phyloP scores from a whole-genome alignment of 352 stramenopile species.

The Pythium aphanidermatum region DNA sequence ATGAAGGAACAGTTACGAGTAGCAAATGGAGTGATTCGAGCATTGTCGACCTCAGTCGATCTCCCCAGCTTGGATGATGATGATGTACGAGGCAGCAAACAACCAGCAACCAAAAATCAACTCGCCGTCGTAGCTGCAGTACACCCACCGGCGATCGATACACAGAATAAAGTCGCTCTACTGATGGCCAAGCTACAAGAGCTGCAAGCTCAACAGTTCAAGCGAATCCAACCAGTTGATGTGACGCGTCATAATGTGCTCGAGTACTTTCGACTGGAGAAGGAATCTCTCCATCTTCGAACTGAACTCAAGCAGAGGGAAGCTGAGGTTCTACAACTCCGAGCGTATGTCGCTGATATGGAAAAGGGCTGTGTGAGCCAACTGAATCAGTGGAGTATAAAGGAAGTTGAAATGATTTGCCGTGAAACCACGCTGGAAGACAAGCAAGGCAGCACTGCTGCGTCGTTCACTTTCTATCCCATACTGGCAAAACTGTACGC shows the following conservation, averaged over 20 bases:
- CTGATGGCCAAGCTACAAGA: constrained; percentile 2
- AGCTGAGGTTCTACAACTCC: constrained; percentile 4
- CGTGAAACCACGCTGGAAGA: no score
- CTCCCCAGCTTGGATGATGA: not conserved
- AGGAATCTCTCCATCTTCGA: constrained; percentile 8
- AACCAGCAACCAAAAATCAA: no score
- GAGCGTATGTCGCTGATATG: no score
- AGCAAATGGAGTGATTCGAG: constrained; percentile 7
- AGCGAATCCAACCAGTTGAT: not conserved
- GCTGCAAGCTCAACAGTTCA: constrained; percentile 1
- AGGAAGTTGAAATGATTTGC: no score
- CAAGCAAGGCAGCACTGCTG: no score
- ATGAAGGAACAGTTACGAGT: constrained; percentile 9
- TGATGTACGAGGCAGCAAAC: no score
- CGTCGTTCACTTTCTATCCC: no score
- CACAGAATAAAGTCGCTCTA: not conserved
- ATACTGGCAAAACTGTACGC: constrained; percentile 1
- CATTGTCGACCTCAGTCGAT: not conserved
- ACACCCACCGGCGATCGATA: no score
- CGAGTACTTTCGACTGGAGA: constrained; percentile 16
- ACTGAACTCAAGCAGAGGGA: constrained; percentile 4
- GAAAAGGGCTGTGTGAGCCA: no score
- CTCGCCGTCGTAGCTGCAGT: no score
- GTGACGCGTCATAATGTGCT: constrained; percentile 4
- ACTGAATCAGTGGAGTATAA: no score